phyloP scores from a whole-genome alignment of 352 stramenopile species.

The Elongisporangium undulatum region DNA sequence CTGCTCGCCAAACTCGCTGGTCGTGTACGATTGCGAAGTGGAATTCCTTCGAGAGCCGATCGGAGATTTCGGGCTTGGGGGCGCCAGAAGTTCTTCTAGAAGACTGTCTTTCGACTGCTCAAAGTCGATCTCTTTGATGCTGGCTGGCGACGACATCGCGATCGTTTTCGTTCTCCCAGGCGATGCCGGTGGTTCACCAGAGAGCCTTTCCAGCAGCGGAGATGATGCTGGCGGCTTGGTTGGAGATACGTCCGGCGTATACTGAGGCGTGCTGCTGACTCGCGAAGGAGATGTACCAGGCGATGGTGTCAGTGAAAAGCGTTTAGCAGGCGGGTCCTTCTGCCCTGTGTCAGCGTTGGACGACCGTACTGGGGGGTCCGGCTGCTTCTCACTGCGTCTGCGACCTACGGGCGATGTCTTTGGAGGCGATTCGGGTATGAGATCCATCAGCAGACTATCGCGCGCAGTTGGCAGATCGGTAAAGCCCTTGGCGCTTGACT shows the following conservation, averaged over 20 bases:
- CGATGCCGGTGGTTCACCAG: conserved; percentile 15
- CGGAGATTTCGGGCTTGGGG: conserved; percentile 12
- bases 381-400: neutral
- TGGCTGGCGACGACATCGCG: conserved; percentile 26
- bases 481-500: neutral
- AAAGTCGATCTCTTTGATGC: conserved; percentile 54
- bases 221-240: conserved; percentile 7
- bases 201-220: neutral
- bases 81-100: conserved; percentile 50
- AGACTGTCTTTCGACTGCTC: conserved; percentile 69
- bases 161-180: conserved; percentile 37
- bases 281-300: conserved; percentile 4
- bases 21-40: conserved; percentile 29
- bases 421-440: conserved; percentile 36
- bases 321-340: conserved; percentile 11
- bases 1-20: neutral
- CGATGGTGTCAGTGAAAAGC: conserved; percentile 7
- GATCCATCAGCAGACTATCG: conserved; percentile 51
- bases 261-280: neutral
- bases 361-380: neutral
- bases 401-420: conserved; percentile 2
- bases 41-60: conserved; percentile 21
- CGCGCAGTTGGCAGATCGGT: conserved; percentile 23
- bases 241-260: neutral
- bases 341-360: neutral